phyloP scores from a whole-genome alignment of 441 rosid genomes.

The Codiaeum variegatum region DNA sequence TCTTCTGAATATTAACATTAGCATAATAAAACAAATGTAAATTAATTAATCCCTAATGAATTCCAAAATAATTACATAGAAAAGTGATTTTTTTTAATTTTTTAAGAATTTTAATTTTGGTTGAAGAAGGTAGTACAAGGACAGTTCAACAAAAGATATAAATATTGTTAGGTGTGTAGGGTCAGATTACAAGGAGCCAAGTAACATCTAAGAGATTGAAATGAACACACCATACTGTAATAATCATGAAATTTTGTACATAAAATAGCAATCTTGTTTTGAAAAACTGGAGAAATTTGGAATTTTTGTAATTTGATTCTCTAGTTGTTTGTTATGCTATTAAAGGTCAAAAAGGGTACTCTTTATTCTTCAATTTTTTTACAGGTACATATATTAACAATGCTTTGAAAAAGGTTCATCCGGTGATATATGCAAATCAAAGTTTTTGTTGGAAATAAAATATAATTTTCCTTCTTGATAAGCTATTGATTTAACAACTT shows the following conservation, averaged over 20 bases:
- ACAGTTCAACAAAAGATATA: slow-evolving; percentile 14
- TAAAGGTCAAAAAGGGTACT: background rate
- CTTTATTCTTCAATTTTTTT: background rate
- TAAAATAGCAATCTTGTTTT: background rate
- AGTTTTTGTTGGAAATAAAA: too few relatives aligned
- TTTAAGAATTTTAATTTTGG: background rate
- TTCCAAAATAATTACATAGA: background rate
- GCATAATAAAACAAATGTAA: too few relatives aligned
- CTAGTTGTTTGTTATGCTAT: background rate
- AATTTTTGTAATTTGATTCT: background rate
- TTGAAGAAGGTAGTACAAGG: background rate
- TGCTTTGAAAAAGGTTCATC: background rate
- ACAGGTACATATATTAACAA: background rate
- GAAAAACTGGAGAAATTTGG: background rate
- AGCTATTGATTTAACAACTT: too few relatives aligned
- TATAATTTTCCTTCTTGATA: too few relatives aligned
- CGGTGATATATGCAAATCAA: background rate
- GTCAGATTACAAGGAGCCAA: slow-evolving; percentile 2
- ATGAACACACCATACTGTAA: background rate
- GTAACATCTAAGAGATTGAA: slow-evolving; percentile 12
- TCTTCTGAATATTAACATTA: background rate
- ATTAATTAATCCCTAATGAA: background rate
- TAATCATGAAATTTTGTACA: background rate
- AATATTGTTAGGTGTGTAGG: slow-evolving; percentile 10
- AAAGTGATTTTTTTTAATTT: too few relatives aligned